These are phyloP conservation scores for Phascolomyces articulosus DNA, from an alignment of 371 early-diverging fungal genomes.

Conservation along the genomic window DNA sequence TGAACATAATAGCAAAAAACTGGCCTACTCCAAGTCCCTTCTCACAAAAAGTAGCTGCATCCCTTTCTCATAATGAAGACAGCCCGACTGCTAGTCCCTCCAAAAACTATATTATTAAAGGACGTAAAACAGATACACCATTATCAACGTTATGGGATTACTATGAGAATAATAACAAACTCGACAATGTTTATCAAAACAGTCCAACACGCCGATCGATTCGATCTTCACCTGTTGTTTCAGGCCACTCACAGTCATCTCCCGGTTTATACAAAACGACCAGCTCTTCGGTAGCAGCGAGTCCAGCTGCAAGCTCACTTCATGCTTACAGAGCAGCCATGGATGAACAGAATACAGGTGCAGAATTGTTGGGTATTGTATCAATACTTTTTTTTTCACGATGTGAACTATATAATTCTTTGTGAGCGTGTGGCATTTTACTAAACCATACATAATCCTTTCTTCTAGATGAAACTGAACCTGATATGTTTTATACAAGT, in stretches of 20 bases:
- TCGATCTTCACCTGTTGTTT: background rate
- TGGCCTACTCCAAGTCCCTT: background rate
- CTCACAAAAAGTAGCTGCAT: background rate
- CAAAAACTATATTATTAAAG: background rate
- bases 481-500: background rate
- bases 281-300: background rate
- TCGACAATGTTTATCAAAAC: background rate
- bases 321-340: background rate
- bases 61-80: background rate
- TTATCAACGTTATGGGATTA: background rate
- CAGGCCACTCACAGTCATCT: background rate
- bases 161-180: background rate
- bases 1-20: background rate
- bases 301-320: slow-evolving; percentile 1
- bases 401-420: background rate
- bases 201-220: background rate
- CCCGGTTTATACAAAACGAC: background rate
- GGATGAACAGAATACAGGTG: background rate
- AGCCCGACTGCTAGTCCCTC: background rate
- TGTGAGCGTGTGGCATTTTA: no score
- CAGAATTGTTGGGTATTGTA: background rate
- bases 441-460: background rate
- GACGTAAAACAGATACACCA: background rate
- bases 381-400: background rate
- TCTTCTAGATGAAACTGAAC: background rate